Evolutionary conservation across 1,139 yeast genomes (phyloP), one percentile per base, ranked within the genome.

Genomic region (Maudiozyma humilis): DNA sequence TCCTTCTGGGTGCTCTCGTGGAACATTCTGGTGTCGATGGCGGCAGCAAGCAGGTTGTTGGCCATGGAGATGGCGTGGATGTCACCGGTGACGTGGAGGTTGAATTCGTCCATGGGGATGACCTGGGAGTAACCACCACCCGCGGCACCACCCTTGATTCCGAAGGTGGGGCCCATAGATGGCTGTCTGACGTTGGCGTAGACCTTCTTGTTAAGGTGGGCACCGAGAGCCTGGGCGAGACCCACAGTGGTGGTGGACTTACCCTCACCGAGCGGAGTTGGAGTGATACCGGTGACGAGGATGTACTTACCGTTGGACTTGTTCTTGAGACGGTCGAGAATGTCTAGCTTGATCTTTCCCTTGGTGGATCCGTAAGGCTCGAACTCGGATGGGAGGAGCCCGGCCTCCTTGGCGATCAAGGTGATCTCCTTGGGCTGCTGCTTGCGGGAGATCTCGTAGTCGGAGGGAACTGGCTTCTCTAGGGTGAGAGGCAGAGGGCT

Each of bases 111-210:
- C 98, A 91, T 91, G 51, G 98, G 98, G 61, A 91, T 88, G 42
- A 91, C 97, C 70, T 91, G 97, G 8, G 97, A 83, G 69, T 89
- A 91, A 49, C 98, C 98, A 64, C 98, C 98, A 63, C 98, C 98
- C 16, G 98, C 97, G 51, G 98, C 98, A 68, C 98, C 98, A 65
- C 97, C 97, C 70, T 89, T 91, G 63, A 91, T 88, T 68, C 98
- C 98, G 60, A 91, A 91, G 17, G 98, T 91, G 48, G 98, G 98
- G 43, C 98, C 98, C 96, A 91, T 89, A 15, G 95, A 84, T 36
- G 98, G 98, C 67, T 91, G 98, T 69, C 98, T 83, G 47, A 91
- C 96, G 63, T 87, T 89, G 51, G 98, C 98, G 63, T 91, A 82
- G 17, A 89, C 89, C 48, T 82, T 79, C 66, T 85, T 83, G 51